Evolutionary conservation across 345 rosid species (phyloP).

Genomic region (Kandelia obovata): DNA sequence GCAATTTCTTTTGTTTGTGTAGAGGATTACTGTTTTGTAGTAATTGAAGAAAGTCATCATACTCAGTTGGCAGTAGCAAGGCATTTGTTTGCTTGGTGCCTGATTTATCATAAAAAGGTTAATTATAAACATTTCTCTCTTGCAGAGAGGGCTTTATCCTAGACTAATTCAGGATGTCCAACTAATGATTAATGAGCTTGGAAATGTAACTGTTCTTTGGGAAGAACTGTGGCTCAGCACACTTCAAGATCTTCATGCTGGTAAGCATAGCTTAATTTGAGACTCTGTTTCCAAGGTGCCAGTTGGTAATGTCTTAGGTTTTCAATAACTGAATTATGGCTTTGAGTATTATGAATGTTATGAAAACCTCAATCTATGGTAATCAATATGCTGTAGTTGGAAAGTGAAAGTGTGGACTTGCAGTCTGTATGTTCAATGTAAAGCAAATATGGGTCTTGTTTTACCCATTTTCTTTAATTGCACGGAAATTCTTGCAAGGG

Average conservation of each 20-base stretch:
- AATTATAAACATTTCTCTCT: conserved; percentile 19
- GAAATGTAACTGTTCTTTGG: conserved; percentile 90
- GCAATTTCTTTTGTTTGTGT: no score
- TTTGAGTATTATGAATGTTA: not conserved
- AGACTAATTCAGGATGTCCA: conserved; percentile 88
- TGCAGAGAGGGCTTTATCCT: conserved; percentile 81
- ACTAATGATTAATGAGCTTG: conserved; percentile 87
- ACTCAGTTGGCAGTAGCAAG: no score
- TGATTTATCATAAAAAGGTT: not conserved
- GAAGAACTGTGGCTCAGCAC: conserved; percentile 98
- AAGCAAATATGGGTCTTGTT: not conserved
- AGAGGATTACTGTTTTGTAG: no score
- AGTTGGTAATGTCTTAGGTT: not conserved
- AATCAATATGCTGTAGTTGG: conserved; percentile 4
- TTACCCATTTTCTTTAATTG: not conserved
- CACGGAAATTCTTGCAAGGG: not conserved
- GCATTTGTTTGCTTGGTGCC: no score
- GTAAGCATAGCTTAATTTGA: conserved; percentile 33
- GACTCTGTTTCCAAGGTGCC: no score
- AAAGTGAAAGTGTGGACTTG: not conserved
- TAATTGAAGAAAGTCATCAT: no score
- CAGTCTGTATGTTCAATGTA: not conserved
- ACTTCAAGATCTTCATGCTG: conserved; percentile 93
- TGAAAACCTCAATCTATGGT: conserved; percentile 9
- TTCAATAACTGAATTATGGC: not conserved